Conservation (phyloP, 1,284 basidiomycete species). For the Coriolopsis trogii region DNA sequence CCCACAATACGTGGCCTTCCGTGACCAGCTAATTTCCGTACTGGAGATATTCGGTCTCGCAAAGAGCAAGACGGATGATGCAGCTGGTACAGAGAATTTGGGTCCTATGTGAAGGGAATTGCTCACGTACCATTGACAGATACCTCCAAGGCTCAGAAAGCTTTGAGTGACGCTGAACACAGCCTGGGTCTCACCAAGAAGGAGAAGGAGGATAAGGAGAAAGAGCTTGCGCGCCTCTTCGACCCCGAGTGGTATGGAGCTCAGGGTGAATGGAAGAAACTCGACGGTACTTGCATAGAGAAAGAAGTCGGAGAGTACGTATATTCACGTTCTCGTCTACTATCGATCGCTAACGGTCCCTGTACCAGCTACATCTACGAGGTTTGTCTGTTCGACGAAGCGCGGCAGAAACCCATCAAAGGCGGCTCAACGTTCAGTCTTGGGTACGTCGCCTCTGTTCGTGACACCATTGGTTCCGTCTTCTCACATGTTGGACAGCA, state of each 20-base stretch:
- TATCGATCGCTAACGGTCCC: not conserved
- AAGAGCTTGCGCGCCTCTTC: conserved; percentile 66
- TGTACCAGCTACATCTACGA: conserved; percentile 87
- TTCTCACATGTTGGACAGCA: conserved; percentile 42
- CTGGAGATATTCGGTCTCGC: conserved; percentile 73
- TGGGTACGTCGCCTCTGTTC: conserved; percentile 59
- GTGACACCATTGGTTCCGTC: not conserved
- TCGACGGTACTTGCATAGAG: conserved; percentile 82
- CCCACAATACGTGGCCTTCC: conserved; percentile 76
- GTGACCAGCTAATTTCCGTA: conserved; percentile 65
- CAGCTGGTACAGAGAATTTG: conserved; percentile 45
- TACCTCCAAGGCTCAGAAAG: conserved; percentile 64
- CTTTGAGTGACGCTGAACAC: conserved; percentile 62
- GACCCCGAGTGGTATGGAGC: conserved; percentile 71
- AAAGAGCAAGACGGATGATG: conserved; percentile 34
- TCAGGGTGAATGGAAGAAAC: conserved; percentile 95
- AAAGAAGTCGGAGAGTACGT: conserved; percentile 89
- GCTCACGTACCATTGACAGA: conserved; percentile 36
- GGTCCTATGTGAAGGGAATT: not conserved
- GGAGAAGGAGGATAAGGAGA: conserved; percentile 52
- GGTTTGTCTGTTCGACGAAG: conserved; percentile 91
- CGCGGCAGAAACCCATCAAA: conserved; percentile 87
- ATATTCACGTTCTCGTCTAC: not conserved
- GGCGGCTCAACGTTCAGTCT: conserved; percentile 82
- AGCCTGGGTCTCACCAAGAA: conserved; percentile 48